These are phyloP conservation scores for Diaporthe nobilis DNA, from an alignment of 2,329 filamentous ascomycete species.

Conservation along the genomic window DNA sequence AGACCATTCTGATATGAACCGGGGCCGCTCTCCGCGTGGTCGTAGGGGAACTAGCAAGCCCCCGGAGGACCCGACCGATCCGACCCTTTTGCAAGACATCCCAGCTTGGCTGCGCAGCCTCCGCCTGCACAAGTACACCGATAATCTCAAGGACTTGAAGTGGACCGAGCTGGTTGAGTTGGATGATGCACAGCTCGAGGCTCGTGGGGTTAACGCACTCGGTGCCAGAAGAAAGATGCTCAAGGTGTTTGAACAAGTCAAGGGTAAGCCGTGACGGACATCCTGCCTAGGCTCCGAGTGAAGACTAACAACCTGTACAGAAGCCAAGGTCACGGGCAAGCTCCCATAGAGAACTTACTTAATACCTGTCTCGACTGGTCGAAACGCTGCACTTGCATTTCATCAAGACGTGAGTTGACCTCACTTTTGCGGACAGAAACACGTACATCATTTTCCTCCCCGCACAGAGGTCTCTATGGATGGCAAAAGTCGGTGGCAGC, in stretches of 20 bases:
- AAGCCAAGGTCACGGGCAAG: conserved; percentile 82
- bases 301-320: conserved; percentile 57
- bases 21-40: conserved; percentile 92
- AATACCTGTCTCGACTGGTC: conserved; percentile 14
- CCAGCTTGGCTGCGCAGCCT: conserved; percentile 95
- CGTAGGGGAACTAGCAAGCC: conserved; percentile 96
- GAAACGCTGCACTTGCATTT: conserved; percentile 22
- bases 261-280: conserved; percentile 63
- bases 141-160: conserved; percentile 96
- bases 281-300: conserved; percentile 27
- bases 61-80: conserved; percentile 96
- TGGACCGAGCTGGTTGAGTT: conserved; percentile 95
- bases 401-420: conserved; percentile 37
- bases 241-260: conserved; percentile 98
- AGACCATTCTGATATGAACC: conserved; percentile 91
- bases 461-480: conserved; percentile 18
- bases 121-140: conserved; percentile 97
- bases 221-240: conserved; percentile 97
- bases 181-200: conserved; percentile 93
- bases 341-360: conserved; percentile 58
- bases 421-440: conserved; percentile 24
- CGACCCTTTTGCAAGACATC: conserved; percentile 91
- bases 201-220: conserved; percentile 92
- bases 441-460: conserved; percentile 16
- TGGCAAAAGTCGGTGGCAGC: conserved; percentile 25